Evolutionary conservation across 352 stramenopile genomes (phyloP), one percentile per base, ranked within the genome.

Genomic region (Globisporangium abappressorium): DNA sequence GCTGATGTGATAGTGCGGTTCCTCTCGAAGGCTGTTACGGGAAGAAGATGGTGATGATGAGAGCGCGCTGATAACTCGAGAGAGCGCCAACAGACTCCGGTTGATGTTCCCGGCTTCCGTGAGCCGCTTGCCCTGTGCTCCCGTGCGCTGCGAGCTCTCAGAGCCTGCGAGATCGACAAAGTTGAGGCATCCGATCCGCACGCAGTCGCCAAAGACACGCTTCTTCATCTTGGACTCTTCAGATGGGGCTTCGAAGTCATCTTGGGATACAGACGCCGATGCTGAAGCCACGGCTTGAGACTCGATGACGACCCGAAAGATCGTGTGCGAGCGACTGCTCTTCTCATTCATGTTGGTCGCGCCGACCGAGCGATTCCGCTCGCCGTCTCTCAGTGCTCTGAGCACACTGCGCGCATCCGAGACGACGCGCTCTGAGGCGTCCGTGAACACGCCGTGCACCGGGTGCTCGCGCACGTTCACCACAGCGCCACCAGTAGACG

Each of bases 331-430:
- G 49, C 81, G 81, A 66, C 76, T 86, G 33, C 77, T 86, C 30
- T 75, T 74, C 22, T 87, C 79, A 63, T 87, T 89, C 79, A 89
- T 89, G 14, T 70, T 70, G 20, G 81, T 89, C 7, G 74, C 70
- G 2, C 72, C 74, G 14, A 84, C 71, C 22, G 73, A 60, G 55
- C 81, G 64, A 60, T 75, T 75, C 28, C 83, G 76, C 51, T 84
- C 78, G 26, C 79, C 79, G 61, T 84, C 69, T n/a, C 70, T 64
- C 2, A 87, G 53, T 20, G 77, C 76, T 34, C 72, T 68, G 34
- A 85, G 38, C 6, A 85, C 72, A n/a, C 69, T 71, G 22, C 71
- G 69, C 22, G 73, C 76, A 55, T 82, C 71, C 3, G 76, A 78
- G 41, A 82, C 75, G 1, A 80, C 71, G 6, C 76, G 68, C 57